Evolutionary conservation across 2,329 filamentous ascomycete species (phyloP).

Genomic region (Colletotrichum orbiculare): DNA sequence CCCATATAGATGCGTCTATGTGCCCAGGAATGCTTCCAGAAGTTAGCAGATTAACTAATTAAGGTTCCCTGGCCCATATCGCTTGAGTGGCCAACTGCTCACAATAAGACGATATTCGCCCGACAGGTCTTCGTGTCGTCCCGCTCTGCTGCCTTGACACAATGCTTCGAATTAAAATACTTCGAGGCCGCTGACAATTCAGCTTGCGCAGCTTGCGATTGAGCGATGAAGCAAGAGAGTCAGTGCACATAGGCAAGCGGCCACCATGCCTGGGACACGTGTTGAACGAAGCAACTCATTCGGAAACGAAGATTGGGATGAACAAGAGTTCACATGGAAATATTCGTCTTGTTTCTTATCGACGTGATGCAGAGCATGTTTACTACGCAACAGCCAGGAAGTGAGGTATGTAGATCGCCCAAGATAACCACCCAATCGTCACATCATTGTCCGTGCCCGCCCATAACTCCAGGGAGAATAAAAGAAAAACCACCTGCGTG

Average conservation of each 20-base stretch:
- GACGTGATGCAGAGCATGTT: constrained; percentile 16
- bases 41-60: constrained; percentile 1
- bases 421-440: constrained; percentile 30
- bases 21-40: constrained; percentile 8
- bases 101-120: constrained; percentile 7
- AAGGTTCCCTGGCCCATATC: constrained; percentile 20
- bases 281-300: too few species aligned
- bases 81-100: constrained; percentile 4
- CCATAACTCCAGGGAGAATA: constrained; percentile 15
- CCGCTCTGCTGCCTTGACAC: too few species aligned
- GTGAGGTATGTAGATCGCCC: constrained; percentile 30
- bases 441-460: constrained; percentile 30
- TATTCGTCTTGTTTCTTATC: constrained; percentile 27
- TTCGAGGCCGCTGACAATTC: too few species aligned
- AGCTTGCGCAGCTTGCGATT: too few species aligned
- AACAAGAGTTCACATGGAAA: not conserved
- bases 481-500: not conserved
- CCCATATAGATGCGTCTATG: not conserved
- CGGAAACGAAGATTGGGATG: constrained; percentile 3
- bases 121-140: not conserved
- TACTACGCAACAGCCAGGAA: constrained; percentile 14
- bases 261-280: too few species aligned
- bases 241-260: too few species aligned
- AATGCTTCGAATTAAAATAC: too few species aligned
- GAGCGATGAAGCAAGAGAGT: too few species aligned